Base-by-base conservation (phyloP, 345 rosid species). In the Salix viminalis region DNA sequence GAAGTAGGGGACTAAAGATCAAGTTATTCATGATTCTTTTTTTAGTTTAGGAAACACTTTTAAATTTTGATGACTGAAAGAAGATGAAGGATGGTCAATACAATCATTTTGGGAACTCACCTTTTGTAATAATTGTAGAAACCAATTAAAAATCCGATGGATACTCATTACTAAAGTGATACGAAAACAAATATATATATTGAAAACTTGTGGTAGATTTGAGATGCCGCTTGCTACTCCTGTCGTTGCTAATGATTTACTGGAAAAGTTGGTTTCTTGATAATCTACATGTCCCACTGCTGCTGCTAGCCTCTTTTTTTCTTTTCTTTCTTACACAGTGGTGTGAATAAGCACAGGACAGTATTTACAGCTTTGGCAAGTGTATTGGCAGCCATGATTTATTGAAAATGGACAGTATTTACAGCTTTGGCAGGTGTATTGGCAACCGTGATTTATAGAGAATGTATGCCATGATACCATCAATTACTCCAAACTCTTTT, bases 11-110 rank as follows among this genome's bases (percentile, higher is more conserved):
- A 80, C 75, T 39, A 65, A 58, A 73, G 80, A 86, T 82, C 81
- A 67, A 75, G 85, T 85, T 80, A 80, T 82, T 83, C 81, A 81
- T 86, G 81, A 85, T 85, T 88, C 80, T 88, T 88, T 18, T 52
- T 67, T 73, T 85, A 82, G 75, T 76, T 76, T 82, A 84, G 86
- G 81, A 77, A 70, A 69, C 82, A 73, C 60, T 79, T 75, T 88
- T 86, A 77, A 48, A 74, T 77, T 86, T 85, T 77, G 73, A 72
- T 81, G 82, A 67, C 71, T 67, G 71, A 54, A 78, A 79, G 78
- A 86, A 76, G 50, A 74, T 76, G 79, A 84, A 71, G 72, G 76
- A 73, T 73, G 84, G 50, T 73, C 73, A 32, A 79, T 70, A 77
- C 78, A 75, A 80, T 75, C 76, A 72, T 77, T 74, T 58, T 54